Conservation (phyloP, 106 monocot genomes). For the Hemerocallis citrina region DNA sequence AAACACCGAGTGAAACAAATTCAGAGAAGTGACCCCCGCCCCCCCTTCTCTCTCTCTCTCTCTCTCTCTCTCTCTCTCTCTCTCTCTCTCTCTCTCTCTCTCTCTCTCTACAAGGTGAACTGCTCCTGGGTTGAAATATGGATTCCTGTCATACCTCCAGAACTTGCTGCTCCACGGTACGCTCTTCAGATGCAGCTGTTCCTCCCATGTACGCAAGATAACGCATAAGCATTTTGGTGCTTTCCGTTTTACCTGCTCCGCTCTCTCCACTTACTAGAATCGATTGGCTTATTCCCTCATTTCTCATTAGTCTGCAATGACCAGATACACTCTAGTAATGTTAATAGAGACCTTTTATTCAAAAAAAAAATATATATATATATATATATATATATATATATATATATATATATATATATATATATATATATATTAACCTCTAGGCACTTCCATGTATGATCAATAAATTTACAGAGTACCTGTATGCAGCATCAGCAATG, state of each 20-base stretch:
- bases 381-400: too few relatives aligned
- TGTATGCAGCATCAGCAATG: constrained; percentile 60
- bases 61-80: too few relatives aligned
- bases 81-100: too few relatives aligned
- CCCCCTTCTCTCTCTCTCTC: too few relatives aligned
- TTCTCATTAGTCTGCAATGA: constrained; percentile 62
- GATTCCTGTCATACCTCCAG: constrained; percentile 59
- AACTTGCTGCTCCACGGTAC: constrained; percentile 89
- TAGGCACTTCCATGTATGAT: background rate
- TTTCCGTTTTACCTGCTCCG: constrained; percentile 98
- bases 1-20: too few relatives aligned
- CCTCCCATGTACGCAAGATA: constrained; percentile 97
- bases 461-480: constrained; percentile 16
- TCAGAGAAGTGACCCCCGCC: too few relatives aligned
- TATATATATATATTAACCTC: too few relatives aligned
- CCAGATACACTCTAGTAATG: constrained; percentile 1
- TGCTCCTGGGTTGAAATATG: too few relatives aligned
- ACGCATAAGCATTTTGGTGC: constrained; percentile 88
- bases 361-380: too few relatives aligned
- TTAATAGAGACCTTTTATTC: background rate
- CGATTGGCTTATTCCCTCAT: constrained; percentile 65
- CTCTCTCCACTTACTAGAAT: constrained; percentile 97
- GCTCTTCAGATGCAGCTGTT: constrained; percentile 52
- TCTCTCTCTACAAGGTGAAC: too few relatives aligned
- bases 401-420: too few relatives aligned